Evolutionary conservation across 805 yeast genomes (phyloP).

Genomic region (Hemisphaericaspora nanyangensis): DNA sequence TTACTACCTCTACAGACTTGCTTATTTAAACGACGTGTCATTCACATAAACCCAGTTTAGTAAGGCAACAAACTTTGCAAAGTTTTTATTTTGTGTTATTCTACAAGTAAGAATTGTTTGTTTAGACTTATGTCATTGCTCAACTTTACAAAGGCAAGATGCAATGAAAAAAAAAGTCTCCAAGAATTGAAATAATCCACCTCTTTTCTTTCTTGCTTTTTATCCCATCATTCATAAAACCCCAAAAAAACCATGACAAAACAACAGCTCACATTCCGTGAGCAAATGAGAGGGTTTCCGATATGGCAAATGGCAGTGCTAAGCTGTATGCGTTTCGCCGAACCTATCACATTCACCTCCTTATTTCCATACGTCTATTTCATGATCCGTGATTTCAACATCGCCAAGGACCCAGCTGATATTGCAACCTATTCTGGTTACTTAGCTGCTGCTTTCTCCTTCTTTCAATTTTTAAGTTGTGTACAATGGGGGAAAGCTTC

Average conservation of each 20-base stretch:
- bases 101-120: too few species aligned
- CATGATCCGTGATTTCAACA: slow-evolving; percentile 18
- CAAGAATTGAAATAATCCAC: too few species aligned
- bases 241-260: not conserved
- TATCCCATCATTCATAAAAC: too few species aligned
- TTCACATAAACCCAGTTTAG: too few species aligned
- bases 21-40: too few species aligned
- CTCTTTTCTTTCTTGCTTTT: too few species aligned
- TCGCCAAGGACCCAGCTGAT: slow-evolving; percentile 15
- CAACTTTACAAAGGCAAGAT: too few species aligned
- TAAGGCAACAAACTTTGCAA: too few species aligned
- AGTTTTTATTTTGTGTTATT: too few species aligned
- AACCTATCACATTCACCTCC: slow-evolving; percentile 38
- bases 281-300: slow-evolving; percentile 51
- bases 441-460: slow-evolving; percentile 17
- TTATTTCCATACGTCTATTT: slow-evolving; percentile 24
- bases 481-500: slow-evolving; percentile 26
- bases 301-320: slow-evolving; percentile 38
- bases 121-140: too few species aligned
- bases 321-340: slow-evolving; percentile 46
- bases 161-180: too few species aligned
- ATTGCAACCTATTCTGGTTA: slow-evolving; percentile 17
- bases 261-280: slow-evolving; percentile 21
- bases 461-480: slow-evolving; percentile 17
- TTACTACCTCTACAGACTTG: too few species aligned